Percentiles rank a stretch among this genome's conserved stretches.
Evolutionary conservation across 768 basidiomycete genomes (phyloP).

Genomic region (Ramaria rubella): DNA sequence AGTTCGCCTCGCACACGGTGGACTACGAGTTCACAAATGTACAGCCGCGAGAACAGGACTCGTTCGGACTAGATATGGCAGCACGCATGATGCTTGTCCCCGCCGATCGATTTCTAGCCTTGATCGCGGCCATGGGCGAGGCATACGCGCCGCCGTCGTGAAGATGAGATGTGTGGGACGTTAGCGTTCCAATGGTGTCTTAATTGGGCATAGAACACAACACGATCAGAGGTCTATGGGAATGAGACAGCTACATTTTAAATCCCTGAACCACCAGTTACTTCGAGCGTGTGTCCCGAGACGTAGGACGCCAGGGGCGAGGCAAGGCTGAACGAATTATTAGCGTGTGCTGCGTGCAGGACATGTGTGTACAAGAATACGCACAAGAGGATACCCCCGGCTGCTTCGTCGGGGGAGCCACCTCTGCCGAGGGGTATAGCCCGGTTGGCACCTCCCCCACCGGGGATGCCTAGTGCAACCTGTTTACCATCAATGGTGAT

Average conservation of each 20-base stretch:
- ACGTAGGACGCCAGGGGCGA: conserved; percentile 78
- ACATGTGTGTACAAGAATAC: conserved; percentile 24
- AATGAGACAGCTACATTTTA: conserved; percentile 22
- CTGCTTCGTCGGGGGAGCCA: conserved; percentile 70
- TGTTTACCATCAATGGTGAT: conserved; percentile 82
- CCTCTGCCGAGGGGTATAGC: conserved; percentile 61
- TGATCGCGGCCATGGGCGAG: conserved; percentile 27
- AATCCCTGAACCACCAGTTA: conserved; percentile 76
- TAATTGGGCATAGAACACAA: not conserved
- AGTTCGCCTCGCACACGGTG: conserved; percentile 47
- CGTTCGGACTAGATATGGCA: conserved; percentile 65
- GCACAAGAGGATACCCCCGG: conserved; percentile 68
- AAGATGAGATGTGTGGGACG: not conserved
- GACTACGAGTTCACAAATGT: conserved; percentile 50
- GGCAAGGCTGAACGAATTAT: conserved; percentile 44
- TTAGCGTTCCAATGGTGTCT: not conserved
- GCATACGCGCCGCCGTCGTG: not conserved
- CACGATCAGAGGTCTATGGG: not conserved
- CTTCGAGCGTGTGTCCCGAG: conserved; percentile 76
- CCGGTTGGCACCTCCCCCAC: conserved; percentile 29
- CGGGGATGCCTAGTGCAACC: conserved; percentile 75
- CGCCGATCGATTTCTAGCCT: conserved; percentile 31
- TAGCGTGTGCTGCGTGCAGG: not conserved
- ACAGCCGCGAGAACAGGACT: conserved; percentile 51
- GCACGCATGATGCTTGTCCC: conserved; percentile 55